Evolutionary conservation across 768 basidiomycete species (phyloP), one percentile per base, ranked within the genome.

Genomic region (Calvatia gigantea): DNA sequence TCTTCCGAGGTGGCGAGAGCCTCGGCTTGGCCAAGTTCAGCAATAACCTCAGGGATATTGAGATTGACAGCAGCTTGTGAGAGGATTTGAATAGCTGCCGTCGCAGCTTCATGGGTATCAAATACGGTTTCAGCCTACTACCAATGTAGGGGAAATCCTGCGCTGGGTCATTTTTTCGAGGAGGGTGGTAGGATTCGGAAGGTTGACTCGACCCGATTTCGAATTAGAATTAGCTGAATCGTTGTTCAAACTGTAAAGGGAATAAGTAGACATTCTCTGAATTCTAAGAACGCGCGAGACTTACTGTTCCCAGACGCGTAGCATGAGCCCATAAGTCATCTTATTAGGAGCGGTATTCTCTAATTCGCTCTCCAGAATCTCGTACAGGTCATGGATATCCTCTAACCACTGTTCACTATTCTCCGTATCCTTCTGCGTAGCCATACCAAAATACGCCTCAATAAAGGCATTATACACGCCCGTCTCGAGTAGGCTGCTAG

Each of bases 391-490:
- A 77, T 81, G 85, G 0, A 82, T 78, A 28, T 85, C 77, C 23
- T 83, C 78, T 2, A 86, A 51, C 90, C 92, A 93, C 28, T 75
- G 66, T 1, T 66, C 70, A 46, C 70, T 70, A 35, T 78, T 73
- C 0, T 70, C 65, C 2, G 67, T 62, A 31, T 83, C 82, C 60
- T 78, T 77, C 41, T 64, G 59, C 5, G 67, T 68, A 2, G 84
- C 85, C 79, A 86, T 81, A 35, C 76, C 73, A 25, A 86, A 54
- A 60, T 87, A 91, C 0, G 86, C 83, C 37, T 78, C 74, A 21
- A 93, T 67, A 61, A 93, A 81, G 8, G 80, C 74, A 65, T 91
- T 87, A 68, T 88, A 87, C 14, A 89, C 63, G 4, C 76, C 72
- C 4, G 81, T 73, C 0, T 74, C 73, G 0, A 79, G 61, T 0